Evolutionary conservation across 2,329 filamentous ascomycete species (phyloP), one percentile per base, ranked within the genome.

Genomic region (Claviceps capensis): DNA sequence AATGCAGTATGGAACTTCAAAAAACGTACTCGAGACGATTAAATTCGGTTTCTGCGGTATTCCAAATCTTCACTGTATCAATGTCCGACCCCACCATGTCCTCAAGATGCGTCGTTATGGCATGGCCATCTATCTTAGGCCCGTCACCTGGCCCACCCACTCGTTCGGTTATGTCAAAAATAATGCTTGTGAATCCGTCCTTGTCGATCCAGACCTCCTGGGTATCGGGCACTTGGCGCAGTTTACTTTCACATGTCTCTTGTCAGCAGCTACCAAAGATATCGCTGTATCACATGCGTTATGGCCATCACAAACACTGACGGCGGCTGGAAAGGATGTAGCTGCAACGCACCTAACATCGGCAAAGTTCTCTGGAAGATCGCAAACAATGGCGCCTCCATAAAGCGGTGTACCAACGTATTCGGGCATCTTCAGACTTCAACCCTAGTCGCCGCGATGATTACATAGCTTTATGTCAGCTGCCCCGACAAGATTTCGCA

Each of bases 171-270:
- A 97, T 88, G 62, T 97, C 91, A 67, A 96, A 78, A 60, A 95
- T 90, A 65, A 95, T 82, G 69, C 80, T 89, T 3, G 87, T 88
- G 67, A 90, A 90, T 48, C 88, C 89, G 56, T 85, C 77, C 57
- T 79, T 77, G 65, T 94, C 88, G 62, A 96, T 83, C 71, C 83
- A 95, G 59, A 96, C 85, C 73, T 96, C 91, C 72, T 97, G 90
- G 67, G 94, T 86, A 65, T 91, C 84, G 49, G 86, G 86, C 5
- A 90, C 81, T 69, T 88, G 78, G 57, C 86, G 82, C 59, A 89
- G 76, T 51, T 78, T 77, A 70, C 85, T 88, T 50, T 43, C 4
- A 19, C 46, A 40, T 2, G 41, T 46, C 8, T 14, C 42, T 36
- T 48, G 41, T 50, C 43, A 50, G 41, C 30, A 26, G 26, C 34